These are phyloP conservation scores for Aspergillus bridgeri DNA, from an alignment of 495 filamentous ascomycete genomes.

Conservation along the genomic window DNA sequence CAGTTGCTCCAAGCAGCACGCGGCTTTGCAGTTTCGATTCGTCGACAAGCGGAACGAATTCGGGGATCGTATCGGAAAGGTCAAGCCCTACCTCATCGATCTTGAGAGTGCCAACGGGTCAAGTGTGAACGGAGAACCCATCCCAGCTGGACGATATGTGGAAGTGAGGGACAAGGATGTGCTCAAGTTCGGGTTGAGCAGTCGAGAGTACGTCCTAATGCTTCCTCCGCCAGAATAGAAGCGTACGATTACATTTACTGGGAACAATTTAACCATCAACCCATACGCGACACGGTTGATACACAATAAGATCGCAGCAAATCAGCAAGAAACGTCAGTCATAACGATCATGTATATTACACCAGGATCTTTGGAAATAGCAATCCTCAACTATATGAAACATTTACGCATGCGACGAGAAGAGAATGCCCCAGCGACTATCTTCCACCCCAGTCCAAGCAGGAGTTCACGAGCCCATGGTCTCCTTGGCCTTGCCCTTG, in stretches of 20 bases:
- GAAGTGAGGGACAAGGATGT: conserved; percentile 88
- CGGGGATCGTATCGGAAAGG: conserved; percentile 74
- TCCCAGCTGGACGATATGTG: conserved; percentile 74
- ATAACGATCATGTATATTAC: neutral
- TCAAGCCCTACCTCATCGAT: conserved; percentile 90
- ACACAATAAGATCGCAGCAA: neutral
- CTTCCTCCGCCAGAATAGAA: conserved; percentile 40
- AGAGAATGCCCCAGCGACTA: neutral
- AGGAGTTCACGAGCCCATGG: conserved; percentile 15
- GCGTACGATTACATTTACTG: neutral
- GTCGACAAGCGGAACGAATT: conserved; percentile 79
- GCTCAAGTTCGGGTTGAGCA: conserved; percentile 80
- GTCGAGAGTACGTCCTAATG: conserved; percentile 84
- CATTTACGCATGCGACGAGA: neutral
- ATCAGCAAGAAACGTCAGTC: neutral
- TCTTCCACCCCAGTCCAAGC: neutral
- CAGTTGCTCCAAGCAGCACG: conserved; percentile 91
- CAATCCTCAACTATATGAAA: neutral
- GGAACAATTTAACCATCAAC: neutral
- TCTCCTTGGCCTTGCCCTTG: conserved; percentile 40
- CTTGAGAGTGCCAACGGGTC: conserved; percentile 94
- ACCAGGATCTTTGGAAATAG: neutral
- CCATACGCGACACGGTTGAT: neutral
- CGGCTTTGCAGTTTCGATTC: conserved; percentile 88
- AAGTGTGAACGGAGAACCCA: conserved; percentile 66